Base-by-base conservation (phyloP, 305 asterid species). In the Fraxinus albicans region DNA sequence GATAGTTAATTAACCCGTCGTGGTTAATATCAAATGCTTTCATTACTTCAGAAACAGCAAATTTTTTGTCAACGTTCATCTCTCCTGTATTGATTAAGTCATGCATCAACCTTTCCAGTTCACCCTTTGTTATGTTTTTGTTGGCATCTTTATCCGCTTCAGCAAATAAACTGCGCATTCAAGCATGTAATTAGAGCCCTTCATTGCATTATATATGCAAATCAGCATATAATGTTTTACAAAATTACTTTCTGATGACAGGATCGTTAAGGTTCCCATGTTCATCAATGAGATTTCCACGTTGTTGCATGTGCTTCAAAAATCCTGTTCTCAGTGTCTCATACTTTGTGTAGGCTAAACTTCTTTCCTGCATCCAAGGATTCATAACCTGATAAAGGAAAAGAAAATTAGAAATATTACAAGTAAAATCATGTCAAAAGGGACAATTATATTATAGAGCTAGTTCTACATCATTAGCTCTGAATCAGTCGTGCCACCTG, bases 311-410 rank as follows among this genome's bases (percentile, higher is more conserved):
- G 31, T 89, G 92, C 84, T 91, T 40, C 86, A 88, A 15, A 29
- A 92, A 88, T 0, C 84, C 86, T n/a, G 63, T 84, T 74, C 90
- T 79, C 81, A 89, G 86, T 8, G 74, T 69, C 80, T 87, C 91
- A 2, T 85, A 82, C 81, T 86, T 90, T 13, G 91, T 76, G 82
- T 92, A 92, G 78, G 88, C 87, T 53, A 91, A 82, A 74, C 91
- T 89, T 84, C 90, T 90, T 80, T 90, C 55, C 36, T 89, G 94
- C 79, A 92, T 86, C 96, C 89, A 87, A 29, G 92, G 92, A 80
- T 90, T 40, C 85, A 80, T 77, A 42, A 90, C 83, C 96, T 92
- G 89, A 76, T 83, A 79, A 55, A 1, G 6, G 63, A 60, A 3
- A 80, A 69, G 23, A 73, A 29, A 36, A 47, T 12, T 6, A 10